phyloP scores from a whole-genome alignment of 139 green algal species.

The Klebsormidium nitens region DNA sequence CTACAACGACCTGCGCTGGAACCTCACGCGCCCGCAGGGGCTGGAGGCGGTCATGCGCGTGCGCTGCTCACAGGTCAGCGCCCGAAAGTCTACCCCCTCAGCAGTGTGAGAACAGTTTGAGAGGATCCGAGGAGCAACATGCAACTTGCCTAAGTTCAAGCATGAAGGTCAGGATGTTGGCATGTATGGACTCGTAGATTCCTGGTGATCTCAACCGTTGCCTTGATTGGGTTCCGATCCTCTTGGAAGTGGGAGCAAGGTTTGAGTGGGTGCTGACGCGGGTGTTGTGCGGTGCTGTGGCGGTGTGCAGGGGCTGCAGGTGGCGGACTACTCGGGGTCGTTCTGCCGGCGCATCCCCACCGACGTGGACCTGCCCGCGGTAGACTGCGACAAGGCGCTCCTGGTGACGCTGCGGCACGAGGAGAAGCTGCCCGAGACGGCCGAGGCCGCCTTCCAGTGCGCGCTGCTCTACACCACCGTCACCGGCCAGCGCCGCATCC shows the following conservation, averaged over 20 bases:
- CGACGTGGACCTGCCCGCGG: constrained; percentile 85
- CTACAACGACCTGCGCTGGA: constrained; percentile 68
- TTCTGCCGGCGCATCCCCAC: constrained; percentile 81
- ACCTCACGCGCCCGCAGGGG: constrained; percentile 72
- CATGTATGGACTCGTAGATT: too few relatives aligned
- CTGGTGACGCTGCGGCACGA: constrained; percentile 72
- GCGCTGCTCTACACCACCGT: constrained; percentile 94
- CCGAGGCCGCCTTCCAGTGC: constrained; percentile 58
- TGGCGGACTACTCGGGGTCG: constrained; percentile 83
- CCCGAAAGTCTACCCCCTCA: too few relatives aligned
- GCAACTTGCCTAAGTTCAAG: too few relatives aligned
- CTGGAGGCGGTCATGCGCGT: constrained; percentile 98
- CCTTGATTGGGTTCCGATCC: too few relatives aligned
- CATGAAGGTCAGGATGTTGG: too few relatives aligned
- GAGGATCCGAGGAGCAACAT: too few relatives aligned
- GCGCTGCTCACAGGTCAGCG: too few relatives aligned
- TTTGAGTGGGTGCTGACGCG: too few relatives aligned
- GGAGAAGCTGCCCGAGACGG: constrained; percentile 66
- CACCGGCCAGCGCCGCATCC: constrained; percentile 78
- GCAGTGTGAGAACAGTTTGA: too few relatives aligned
- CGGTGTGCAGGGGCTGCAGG: constrained; percentile 57
- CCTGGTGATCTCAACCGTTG: too few relatives aligned
- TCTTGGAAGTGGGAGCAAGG: too few relatives aligned
- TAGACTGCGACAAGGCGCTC: constrained; percentile 80
- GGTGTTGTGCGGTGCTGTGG: too few relatives aligned